Evolutionary conservation across 2,329 filamentous ascomycete species (phyloP).

Genomic region (Clonostachys solani): DNA sequence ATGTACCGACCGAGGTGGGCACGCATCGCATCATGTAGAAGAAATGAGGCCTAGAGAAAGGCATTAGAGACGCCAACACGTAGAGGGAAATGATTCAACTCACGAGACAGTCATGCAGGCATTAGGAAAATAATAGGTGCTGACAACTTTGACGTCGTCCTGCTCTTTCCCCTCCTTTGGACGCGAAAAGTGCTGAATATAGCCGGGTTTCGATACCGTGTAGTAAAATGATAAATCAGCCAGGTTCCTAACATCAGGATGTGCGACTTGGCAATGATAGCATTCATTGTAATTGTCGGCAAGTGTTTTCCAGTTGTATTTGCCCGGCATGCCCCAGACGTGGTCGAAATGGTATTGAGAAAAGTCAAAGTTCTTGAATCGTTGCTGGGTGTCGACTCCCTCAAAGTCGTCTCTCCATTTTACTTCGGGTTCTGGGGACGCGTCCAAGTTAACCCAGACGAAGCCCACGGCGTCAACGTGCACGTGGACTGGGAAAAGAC

Average conservation of each 20-base stretch:
- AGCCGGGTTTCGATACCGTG: slow-evolving; percentile 39
- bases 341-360: slow-evolving; percentile 53
- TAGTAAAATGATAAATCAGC: slow-evolving; percentile 52
- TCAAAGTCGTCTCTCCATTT: slow-evolving; percentile 47
- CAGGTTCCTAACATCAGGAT: slow-evolving; percentile 52
- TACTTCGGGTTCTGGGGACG: slow-evolving; percentile 23
- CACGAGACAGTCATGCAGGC: slow-evolving; percentile 45
- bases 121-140: slow-evolving; percentile 47
- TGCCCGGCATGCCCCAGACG: slow-evolving; percentile 49
- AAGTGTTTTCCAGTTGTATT: slow-evolving; percentile 57
- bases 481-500: slow-evolving; percentile 49
- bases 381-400: slow-evolving; percentile 36
- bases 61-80: neutral
- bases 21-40: slow-evolving; percentile 44
- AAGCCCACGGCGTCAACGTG: slow-evolving; percentile 49
- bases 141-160: slow-evolving; percentile 36
- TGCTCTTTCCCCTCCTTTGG: slow-evolving; percentile 41
- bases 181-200: slow-evolving; percentile 45
- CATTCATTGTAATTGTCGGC: slow-evolving; percentile 61
- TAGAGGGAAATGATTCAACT: slow-evolving; percentile 35
- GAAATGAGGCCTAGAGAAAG: slow-evolving; percentile 24
- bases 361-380: slow-evolving; percentile 42
- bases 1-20: neutral
- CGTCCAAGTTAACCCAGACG: slow-evolving; percentile 54
- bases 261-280: slow-evolving; percentile 57